phyloP scores from a whole-genome alignment of 352 stramenopile species.

The Globisporangium rhizosaccharum region DNA sequence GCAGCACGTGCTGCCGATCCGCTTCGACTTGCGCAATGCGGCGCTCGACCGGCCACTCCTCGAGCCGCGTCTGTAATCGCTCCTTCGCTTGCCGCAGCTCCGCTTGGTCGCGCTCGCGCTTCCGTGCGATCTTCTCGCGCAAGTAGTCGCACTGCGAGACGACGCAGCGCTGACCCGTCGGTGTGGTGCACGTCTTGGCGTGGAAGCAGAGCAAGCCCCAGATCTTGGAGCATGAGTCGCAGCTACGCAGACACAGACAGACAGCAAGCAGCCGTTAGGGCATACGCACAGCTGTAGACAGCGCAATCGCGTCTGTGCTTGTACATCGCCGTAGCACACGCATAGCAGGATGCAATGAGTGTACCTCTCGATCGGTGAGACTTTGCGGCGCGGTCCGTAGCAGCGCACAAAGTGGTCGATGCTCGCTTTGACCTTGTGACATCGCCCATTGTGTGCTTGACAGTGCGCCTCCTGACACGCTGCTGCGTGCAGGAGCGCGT shows the following conservation, averaged over 20 bases:
- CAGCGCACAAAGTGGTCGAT: slow-evolving; percentile 87
- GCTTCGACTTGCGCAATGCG: slow-evolving; percentile 78
- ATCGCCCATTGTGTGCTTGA: slow-evolving; percentile 52
- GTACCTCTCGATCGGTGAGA: slow-evolving; percentile 77
- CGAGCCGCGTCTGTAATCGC: slow-evolving; percentile 38
- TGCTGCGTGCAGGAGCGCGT: slow-evolving; percentile 67
- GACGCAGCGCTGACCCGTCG: slow-evolving; percentile 48
- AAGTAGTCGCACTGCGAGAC: slow-evolving; percentile 86
- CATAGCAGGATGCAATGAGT: neutral
- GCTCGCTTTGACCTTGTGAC: slow-evolving; percentile 85
- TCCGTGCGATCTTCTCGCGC: slow-evolving; percentile 79
- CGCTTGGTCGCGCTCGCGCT: slow-evolving; percentile 48
- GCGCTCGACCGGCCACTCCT: slow-evolving; percentile 74
- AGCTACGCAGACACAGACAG: slow-evolving; percentile 34
- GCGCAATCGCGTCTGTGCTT: neutral
- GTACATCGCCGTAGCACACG: neutral
- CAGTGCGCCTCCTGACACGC: slow-evolving; percentile 56
- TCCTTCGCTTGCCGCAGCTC: slow-evolving; percentile 53
- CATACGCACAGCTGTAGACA: neutral
- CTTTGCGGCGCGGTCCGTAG: slow-evolving; percentile 64
- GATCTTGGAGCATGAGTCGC: slow-evolving; percentile 79
- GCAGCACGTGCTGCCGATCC: slow-evolving; percentile 67
- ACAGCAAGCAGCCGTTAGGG: neutral
- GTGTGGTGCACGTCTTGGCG: slow-evolving; percentile 64
- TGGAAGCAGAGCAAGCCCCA: slow-evolving; percentile 86